Percentiles rank a stretch among this genome's conserved stretches.
phyloP scores from a whole-genome alignment of 1,284 basidiomycete genomes.

The Trametes polyzona region DNA sequence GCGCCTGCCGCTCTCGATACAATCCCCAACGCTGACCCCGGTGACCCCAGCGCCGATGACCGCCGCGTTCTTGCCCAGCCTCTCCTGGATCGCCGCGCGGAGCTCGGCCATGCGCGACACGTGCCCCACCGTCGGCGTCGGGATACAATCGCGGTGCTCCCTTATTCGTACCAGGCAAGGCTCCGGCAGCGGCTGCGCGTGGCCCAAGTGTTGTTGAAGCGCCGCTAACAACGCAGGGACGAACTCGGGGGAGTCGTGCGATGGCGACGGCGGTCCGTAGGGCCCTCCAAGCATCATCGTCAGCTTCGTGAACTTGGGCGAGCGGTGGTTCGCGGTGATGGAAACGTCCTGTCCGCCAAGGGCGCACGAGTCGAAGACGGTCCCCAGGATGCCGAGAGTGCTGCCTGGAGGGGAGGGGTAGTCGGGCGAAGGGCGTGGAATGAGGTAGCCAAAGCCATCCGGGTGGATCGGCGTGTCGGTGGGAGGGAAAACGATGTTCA shows the following conservation, averaged over 20 bases:
- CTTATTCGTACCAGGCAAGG: conserved; percentile 63
- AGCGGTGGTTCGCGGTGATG: conserved; percentile 27
- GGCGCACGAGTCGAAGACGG: conserved; percentile 84
- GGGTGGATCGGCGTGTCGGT: conserved; percentile 65
- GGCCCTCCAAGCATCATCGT: conserved; percentile 95
- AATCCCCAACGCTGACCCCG: conserved; percentile 92
- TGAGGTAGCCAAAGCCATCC: conserved; percentile 91
- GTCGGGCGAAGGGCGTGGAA: conserved; percentile 71
- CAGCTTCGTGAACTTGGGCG: conserved; percentile 61
- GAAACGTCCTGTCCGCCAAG: conserved; percentile 69
- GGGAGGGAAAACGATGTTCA: conserved; percentile 74
- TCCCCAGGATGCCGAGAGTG: conserved; percentile 69
- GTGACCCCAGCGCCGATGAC: conserved; percentile 87
- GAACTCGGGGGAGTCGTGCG: conserved; percentile 33
- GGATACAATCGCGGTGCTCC: conserved; percentile 79
- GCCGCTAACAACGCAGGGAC: conserved; percentile 48
- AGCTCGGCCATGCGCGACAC: conserved; percentile 69
- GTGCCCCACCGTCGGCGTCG: conserved; percentile 81
- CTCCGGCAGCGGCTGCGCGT: conserved; percentile 47
- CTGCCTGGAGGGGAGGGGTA: conserved; percentile 42
- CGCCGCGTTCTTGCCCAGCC: conserved; percentile 65
- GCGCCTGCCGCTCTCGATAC: conserved; percentile 72
- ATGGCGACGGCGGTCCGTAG: conserved; percentile 48
- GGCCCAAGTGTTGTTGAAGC: conserved; percentile 55
- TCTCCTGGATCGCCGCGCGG: conserved; percentile 44